Evolutionary conservation across 1,139 yeast genomes (phyloP).

Genomic region (Kodamaea sp.): DNA sequence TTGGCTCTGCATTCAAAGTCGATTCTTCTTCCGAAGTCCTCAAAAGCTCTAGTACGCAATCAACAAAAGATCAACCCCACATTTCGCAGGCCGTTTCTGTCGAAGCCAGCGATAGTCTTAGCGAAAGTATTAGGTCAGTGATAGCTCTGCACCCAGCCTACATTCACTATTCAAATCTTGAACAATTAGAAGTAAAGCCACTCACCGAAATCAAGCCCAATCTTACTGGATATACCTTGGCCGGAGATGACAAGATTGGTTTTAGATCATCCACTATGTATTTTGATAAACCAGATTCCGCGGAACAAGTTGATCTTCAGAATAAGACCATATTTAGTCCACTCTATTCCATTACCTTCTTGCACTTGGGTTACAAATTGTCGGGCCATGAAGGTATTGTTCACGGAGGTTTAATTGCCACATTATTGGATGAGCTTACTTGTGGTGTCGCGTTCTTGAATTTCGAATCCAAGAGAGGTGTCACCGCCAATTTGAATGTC

Average conservation of each 20-base stretch:
- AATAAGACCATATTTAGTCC: slow-evolving; percentile 9
- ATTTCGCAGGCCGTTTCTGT: too few species aligned
- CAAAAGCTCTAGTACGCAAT: too few species aligned
- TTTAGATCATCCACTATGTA: slow-evolving; percentile 39
- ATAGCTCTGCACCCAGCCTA: slow-evolving; percentile 8
- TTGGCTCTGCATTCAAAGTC: too few species aligned
- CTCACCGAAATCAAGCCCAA: slow-evolving; percentile 28
- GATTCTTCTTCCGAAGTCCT: too few species aligned
- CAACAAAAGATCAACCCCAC: too few species aligned
- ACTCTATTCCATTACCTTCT: slow-evolving; percentile 40
- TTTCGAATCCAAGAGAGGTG: slow-evolving; percentile 43
- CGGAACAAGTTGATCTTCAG: neutral
- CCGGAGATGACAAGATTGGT: slow-evolving; percentile 37
- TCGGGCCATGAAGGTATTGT: slow-evolving; percentile 54
- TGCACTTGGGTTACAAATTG: slow-evolving; percentile 46
- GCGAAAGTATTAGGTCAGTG: too few species aligned
- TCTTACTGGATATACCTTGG: slow-evolving; percentile 39
- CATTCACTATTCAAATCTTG: slow-evolving; percentile 2
- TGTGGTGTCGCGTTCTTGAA: slow-evolving; percentile 54
- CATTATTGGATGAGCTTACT: slow-evolving; percentile 54
- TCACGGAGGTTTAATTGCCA: slow-evolving; percentile 60
- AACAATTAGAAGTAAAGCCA: slow-evolving; percentile 2
- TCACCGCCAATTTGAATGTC: slow-evolving; percentile 48
- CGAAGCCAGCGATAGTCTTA: too few species aligned
- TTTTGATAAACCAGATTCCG: slow-evolving; percentile 29